Evolutionary conservation across 2,329 filamentous ascomycete species (phyloP), one percentile per base, ranked within the genome.

Genomic region (Cercospora janseana): DNA sequence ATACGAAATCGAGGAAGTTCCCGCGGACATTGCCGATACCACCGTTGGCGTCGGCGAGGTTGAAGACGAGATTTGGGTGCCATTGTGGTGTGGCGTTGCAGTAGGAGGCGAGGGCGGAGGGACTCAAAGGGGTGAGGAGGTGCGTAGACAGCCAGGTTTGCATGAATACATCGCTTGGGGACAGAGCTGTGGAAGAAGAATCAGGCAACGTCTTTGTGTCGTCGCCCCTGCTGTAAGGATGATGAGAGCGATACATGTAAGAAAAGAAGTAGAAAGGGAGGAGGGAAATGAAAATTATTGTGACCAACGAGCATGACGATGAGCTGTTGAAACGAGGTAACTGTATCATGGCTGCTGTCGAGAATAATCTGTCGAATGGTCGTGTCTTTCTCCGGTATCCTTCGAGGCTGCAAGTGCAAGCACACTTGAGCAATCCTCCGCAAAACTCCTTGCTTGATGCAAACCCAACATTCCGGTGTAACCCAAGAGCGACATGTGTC

Each of bases 21-120:
- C 53, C 53, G 13, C 53, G 34, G 4, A 53, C 31, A n/a, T 56
- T 56, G 4, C 66, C 72, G n/a, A 77, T 58, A 4, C 72, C 73
- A 3, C 73, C 75, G 2, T 70, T 63, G 4, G 69, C 64, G n/a
- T 70, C 64, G 13, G 71, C 70, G 50, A 75, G 75, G 15, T 69
- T 67, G 59, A 77, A 67, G 15, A 76, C 61, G 28, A 77, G 58
- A 3, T 69, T 70, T 1, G 66, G 62, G 1, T 64, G 67, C 73
- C 74, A 77, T 18, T 15, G 27, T 27, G 18, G 28, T 46, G 15
- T 72, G 44, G 51, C 62, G 20, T 62, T 64, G 62, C 72, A 77
- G 48, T 57, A 61, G 1, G 35, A 35, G 8, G 53, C 40, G 10
- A 66, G 34, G 4, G 62, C 47, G 4, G 56, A 60, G 2, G 59